A percentile compares a stretch with the other conserved stretches of the same genome.
These are phyloP conservation scores for Scenedesmus sp. DNA, from an alignment of 163 green algal genomes.

Conservation along the genomic window DNA sequence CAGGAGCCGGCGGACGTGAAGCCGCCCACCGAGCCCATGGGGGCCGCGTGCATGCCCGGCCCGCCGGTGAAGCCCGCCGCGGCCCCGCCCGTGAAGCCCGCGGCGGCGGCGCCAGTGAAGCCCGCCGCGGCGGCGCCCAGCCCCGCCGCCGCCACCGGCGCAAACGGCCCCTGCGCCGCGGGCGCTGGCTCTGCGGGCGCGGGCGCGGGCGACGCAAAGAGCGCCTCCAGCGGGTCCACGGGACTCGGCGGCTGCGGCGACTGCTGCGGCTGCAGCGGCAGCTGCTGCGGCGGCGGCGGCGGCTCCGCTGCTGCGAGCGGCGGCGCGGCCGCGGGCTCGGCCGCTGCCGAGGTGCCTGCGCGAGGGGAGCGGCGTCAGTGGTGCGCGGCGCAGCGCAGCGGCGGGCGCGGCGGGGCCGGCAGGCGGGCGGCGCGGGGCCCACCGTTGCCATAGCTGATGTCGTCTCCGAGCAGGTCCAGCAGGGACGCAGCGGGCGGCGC, in stretches of 20 bases:
- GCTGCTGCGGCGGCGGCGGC: slow-evolving; percentile 22
- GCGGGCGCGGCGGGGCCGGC: not conserved
- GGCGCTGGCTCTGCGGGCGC: slow-evolving; percentile 6
- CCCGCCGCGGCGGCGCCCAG: too few species aligned
- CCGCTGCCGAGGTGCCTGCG: slow-evolving; percentile 29
- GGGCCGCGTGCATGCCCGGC: not conserved
- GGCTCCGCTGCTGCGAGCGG: too few species aligned
- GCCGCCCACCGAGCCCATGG: not conserved
- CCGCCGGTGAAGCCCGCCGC: too few species aligned
- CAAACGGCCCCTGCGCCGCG: slow-evolving; percentile 9
- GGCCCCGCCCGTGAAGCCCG: too few species aligned
- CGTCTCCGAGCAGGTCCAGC: not conserved
- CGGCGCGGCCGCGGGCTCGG: too few species aligned
- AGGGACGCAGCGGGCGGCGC: not conserved
- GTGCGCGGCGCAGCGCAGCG: too few species aligned
- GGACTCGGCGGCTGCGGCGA: slow-evolving; percentile 52
- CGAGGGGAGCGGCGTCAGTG: not conserved
- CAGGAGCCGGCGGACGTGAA: not conserved
- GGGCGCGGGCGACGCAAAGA: slow-evolving; percentile 12
- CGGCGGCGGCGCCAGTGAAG: too few species aligned
- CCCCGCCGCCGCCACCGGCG: too few species aligned
- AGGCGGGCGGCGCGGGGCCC: too few species aligned
- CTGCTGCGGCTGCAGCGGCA: slow-evolving; percentile 5
- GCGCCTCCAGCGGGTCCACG: slow-evolving; percentile 31
- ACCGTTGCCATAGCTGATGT: slow-evolving; percentile 6